Conservation (phyloP, 169 alveolate species). For the Plasmodium blacklocki region DNA sequence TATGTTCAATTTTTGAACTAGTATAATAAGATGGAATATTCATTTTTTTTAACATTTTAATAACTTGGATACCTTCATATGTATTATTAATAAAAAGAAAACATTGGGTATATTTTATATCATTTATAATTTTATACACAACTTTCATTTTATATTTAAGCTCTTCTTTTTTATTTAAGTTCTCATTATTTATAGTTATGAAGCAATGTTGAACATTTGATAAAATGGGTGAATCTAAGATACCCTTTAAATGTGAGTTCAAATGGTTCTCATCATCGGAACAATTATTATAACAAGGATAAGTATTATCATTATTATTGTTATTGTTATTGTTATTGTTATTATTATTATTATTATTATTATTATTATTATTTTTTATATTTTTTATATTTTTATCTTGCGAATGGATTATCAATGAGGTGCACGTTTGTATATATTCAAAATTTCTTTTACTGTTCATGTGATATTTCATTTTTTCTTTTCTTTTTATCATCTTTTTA, state of each 20-base stretch:
- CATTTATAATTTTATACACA: constrained; percentile 29
- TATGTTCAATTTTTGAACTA: constrained; percentile 80
- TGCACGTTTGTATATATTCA: constrained; percentile 42
- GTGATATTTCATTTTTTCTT: constrained; percentile 3
- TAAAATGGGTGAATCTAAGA: constrained; percentile 32
- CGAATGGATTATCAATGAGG: constrained; percentile 27
- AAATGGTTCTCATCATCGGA: not conserved
- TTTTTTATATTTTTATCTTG: not conserved
- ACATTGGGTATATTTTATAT: constrained; percentile 40
- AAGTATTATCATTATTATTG: no score
- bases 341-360: not conserved
- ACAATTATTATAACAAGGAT: no score
- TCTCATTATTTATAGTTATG: constrained; percentile 46
- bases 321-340: not conserved
- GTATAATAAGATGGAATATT: constrained; percentile 77
- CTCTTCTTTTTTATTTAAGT: constrained; percentile 41
- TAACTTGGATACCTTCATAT: constrained; percentile 63
- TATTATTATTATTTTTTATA: not conserved
- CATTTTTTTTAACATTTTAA: constrained; percentile 67
- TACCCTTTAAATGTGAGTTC: not conserved
- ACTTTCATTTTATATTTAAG: constrained; percentile 59
- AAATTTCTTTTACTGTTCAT: constrained; percentile 24
- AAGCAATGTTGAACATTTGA: constrained; percentile 40
- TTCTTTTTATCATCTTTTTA: constrained; percentile 24
- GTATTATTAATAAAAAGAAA: constrained; percentile 53